Percentiles rank a stretch among this genome's conserved stretches.
These are phyloP conservation scores for Ambrosia hybrid DNA, from an alignment of 140 eudicot genomes.

Conservation along the genomic window DNA sequence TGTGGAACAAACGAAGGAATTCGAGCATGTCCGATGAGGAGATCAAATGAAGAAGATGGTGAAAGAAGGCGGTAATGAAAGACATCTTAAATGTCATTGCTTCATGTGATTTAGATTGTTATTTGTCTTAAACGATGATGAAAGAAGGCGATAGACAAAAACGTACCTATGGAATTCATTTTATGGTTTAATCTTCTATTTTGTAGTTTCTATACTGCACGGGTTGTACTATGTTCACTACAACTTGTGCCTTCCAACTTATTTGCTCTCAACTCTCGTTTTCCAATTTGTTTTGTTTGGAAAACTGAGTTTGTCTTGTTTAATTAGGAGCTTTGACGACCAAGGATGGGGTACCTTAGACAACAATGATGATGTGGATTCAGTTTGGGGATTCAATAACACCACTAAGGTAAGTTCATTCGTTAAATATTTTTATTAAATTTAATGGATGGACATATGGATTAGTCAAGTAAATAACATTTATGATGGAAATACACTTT, in stretches of 20 bases:
- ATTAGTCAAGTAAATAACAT: background rate
- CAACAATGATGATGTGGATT: slow-evolving; percentile 82
- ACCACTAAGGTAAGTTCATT: slow-evolving; percentile 54
- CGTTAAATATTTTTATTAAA: slow-evolving; percentile 15
- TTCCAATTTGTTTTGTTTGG: background rate
- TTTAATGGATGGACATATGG: background rate
- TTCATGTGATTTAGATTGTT: too few species aligned
- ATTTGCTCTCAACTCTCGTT: background rate
- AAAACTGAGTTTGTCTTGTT: slow-evolving; percentile 2
- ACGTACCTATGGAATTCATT: slow-evolving; percentile 42
- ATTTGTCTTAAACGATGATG: too few species aligned
- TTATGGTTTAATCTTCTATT: too few species aligned
- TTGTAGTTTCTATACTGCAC: background rate
- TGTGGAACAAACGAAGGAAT: too few species aligned
- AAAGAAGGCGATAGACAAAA: too few species aligned
- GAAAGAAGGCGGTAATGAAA: too few species aligned
- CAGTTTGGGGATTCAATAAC: slow-evolving; percentile 85
- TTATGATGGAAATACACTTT: too few species aligned
- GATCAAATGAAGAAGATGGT: too few species aligned
- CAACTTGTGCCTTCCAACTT: too few species aligned
- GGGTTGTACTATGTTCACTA: too few species aligned
- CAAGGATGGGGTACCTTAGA: slow-evolving; percentile 90
- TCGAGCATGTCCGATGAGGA: too few species aligned
- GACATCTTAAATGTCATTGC: too few species aligned
- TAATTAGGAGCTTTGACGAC: slow-evolving; percentile 69